These are phyloP conservation scores for Pilasporangium apinafurcum DNA, from an alignment of 352 stramenopile genomes.

Conservation along the genomic window DNA sequence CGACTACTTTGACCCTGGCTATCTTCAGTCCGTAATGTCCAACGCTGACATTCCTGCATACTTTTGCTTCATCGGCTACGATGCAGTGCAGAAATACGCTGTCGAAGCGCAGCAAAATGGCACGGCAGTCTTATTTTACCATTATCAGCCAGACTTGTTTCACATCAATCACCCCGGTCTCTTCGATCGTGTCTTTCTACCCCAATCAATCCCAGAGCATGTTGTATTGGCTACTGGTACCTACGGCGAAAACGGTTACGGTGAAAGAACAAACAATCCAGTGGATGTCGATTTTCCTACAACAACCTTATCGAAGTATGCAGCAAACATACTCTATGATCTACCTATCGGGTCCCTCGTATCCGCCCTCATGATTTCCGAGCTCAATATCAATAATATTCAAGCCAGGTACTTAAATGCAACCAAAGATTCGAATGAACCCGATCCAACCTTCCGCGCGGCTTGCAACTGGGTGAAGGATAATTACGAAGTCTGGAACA, in stretches of 20 bases:
- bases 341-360: background rate
- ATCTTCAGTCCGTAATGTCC: conserved; percentile 30
- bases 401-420: conserved; percentile 14
- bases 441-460: conserved; percentile 23
- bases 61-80: conserved; percentile 57
- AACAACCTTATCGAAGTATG: conserved; percentile 27
- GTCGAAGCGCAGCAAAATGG: conserved; percentile 14
- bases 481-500: conserved; percentile 42
- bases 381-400: conserved; percentile 34
- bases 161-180: conserved; percentile 19
- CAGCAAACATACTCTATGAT: conserved; percentile 6
- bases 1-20: conserved; percentile 31
- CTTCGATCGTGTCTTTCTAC: conserved; percentile 43
- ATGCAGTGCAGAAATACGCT: conserved; percentile 22
- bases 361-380: conserved; percentile 9
- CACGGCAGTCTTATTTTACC: conserved; percentile 37
- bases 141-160: conserved; percentile 48
- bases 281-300: conserved; percentile 37
- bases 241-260: conserved; percentile 48
- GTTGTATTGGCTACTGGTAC: conserved; percentile 20
- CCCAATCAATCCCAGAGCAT: conserved; percentile 15
- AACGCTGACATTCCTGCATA: conserved; percentile 51
- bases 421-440: conserved; percentile 2
- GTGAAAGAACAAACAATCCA: conserved; percentile 27
- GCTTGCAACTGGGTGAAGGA: conserved; percentile 42